Base-by-base conservation (phyloP, 306 rosid species). In the Fagus sylvatica region DNA sequence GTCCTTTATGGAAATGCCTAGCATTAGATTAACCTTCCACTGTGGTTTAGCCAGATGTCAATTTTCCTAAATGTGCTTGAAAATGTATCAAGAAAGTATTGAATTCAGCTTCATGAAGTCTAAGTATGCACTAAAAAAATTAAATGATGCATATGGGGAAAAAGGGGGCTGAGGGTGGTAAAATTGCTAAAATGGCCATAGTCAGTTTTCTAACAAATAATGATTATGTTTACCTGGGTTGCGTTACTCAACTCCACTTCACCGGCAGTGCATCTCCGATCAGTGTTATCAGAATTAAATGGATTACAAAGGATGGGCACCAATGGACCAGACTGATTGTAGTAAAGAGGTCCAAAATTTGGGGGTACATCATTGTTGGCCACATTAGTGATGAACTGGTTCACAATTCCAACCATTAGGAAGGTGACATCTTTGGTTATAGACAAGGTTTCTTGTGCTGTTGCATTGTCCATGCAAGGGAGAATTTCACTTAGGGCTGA, bases 291-390 rank as follows among this genome's bases (percentile, higher is more conserved):
- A 36, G 75, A 60, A 16, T 67, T 0, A 41, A 73, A 79, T 7
- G 91, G 91, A 75, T 76, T 88, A 68, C 94, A 90, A 42, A 90
- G 79, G 34, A 67, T 19, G 53, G 90, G 94, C 64, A 88, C 56
- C 11, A 4, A 2, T 4, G 90, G 86, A 53, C 87, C 94, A 32
- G 90, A 86, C 49, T 88, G 91, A 77, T 88, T 82, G 87, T 84
- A 91, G 83, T 78, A 81, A 60, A 87, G 16, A 2, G 87, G 85
- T 56, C 76, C 75, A 5, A 76, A 73, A 51, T 16, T 49, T 1
- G 88, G 80, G 17, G 92, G 74, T 2, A 76, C 53, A 30, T 91
- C 48, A 17, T 59, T 53, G 80, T 91, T 91, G 60, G 93, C 88
- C 42, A 64, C 30, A 3, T 74, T 74, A 42, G 53, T 73, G 74